Base-by-base conservation (phyloP, 768 basidiomycete genomes). In the Leccinum subgranulosum region DNA sequence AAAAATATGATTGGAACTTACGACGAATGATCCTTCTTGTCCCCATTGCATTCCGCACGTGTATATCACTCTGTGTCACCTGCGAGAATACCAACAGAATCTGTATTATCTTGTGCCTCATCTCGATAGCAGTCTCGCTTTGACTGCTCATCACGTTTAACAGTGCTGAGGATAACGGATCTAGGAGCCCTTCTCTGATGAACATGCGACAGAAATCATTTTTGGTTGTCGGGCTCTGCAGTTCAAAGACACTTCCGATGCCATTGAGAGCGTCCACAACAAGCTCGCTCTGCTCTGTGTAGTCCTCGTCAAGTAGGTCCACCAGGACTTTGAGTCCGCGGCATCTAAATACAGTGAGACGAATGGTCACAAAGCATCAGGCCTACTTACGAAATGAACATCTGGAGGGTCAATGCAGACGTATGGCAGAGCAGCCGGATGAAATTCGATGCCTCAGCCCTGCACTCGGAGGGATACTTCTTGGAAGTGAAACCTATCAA, bases 151-250 rank as follows among this genome's bases (percentile, higher is more conserved):
- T 92, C 54, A 98, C 91, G 64, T 92, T 90, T 57, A 96, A 76
- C 25, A 99, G 74, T 3, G 96, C 97, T 2, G 88, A 85, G 1
- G 94, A 92, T 1, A 99, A 76, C 0, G 97, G 96, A 63, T 97
- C 95, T 48, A 97, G 78, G 3, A 99, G 77, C 27, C 97, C 97
- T 74, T 98, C 97, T 6, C 94, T 82, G 43, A 97, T 92, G 76
- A 98, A 96, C 90, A 98, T 95, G 10, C 97, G 84, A 68, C 95
- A 98, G 69, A 98, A 98, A 73, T 98, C 97, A 68, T 97, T 98
- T 72, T 97, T 93, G 11, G 95, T 94, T 4, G 95, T 97, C 8
- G 97, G 92, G 49, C 92, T 94, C 71, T 98, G 90, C 12, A 98
- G 81, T 61, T 98, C 95, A 67, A 99, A 98, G 15, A 98, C 97